A percentile compares a stretch with the other conserved stretches of the same genome.
Conservation (phyloP, 1,284 basidiomycete genomes). For the Phlebopus sp. region DNA sequence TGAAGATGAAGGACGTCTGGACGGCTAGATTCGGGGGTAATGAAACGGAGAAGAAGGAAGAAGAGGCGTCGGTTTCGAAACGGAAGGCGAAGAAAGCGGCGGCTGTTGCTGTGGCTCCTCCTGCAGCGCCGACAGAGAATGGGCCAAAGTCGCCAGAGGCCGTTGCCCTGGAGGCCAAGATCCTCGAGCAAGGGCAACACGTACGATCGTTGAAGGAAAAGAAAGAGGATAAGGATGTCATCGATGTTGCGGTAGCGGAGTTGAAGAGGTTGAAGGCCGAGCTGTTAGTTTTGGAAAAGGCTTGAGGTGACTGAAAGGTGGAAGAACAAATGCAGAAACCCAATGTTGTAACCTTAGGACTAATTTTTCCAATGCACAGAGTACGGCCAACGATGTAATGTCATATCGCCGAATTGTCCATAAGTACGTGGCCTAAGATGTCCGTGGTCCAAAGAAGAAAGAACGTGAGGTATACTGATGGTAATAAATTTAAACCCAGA, state of each 20-base stretch:
- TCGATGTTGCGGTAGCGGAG: conserved; percentile 53
- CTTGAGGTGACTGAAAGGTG: conserved; percentile 3
- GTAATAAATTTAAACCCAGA: too few relatives aligned
- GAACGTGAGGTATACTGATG: too few relatives aligned
- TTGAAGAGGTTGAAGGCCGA: conserved; percentile 52
- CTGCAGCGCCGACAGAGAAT: conserved; percentile 7
- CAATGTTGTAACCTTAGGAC: neutral
- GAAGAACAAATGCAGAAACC: neutral
- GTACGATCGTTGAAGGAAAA: conserved; percentile 72
- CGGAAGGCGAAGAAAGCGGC: conserved; percentile 52
- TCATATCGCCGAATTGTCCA: too few relatives aligned
- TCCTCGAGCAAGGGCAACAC: conserved; percentile 70
- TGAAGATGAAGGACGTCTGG: conserved; percentile 86
- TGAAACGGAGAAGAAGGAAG: conserved; percentile 41
- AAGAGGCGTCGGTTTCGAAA: conserved; percentile 47
- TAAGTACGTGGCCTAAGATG: too few relatives aligned
- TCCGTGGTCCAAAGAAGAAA: too few relatives aligned
- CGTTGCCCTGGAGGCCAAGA: conserved; percentile 63
- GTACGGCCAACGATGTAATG: too few relatives aligned
- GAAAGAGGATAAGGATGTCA: conserved; percentile 63
- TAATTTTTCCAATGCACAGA: too few relatives aligned
- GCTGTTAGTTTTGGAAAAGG: conserved; percentile 27
- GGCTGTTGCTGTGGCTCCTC: too few relatives aligned
- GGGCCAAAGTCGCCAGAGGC: conserved; percentile 65
- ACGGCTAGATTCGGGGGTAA: conserved; percentile 78